Evolutionary conservation across 768 basidiomycete species (phyloP).

Genomic region (Naganishia randhawae): DNA sequence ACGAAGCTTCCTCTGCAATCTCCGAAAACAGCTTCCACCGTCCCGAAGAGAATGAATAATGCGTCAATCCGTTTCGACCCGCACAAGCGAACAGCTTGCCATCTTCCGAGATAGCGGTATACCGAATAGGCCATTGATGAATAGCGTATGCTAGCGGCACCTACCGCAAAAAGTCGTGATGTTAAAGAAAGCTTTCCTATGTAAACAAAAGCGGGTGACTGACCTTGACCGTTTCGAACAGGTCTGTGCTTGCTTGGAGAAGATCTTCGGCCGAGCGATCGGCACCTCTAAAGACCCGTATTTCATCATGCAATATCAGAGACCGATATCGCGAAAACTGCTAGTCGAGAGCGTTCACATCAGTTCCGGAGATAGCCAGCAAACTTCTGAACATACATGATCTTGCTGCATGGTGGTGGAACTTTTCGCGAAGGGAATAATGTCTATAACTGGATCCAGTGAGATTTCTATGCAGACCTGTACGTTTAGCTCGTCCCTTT

Average conservation of each 20-base stretch:
- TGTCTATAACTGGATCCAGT: slow-evolving; percentile 46
- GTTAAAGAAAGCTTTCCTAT: background rate
- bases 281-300: slow-evolving; percentile 87
- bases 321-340: slow-evolving; percentile 92
- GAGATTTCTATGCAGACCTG: slow-evolving; percentile 63
- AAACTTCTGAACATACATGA: slow-evolving; percentile 57
- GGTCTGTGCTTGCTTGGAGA: slow-evolving; percentile 94
- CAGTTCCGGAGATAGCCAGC: slow-evolving; percentile 8
- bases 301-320: slow-evolving; percentile 89
- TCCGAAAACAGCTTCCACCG: slow-evolving; percentile 87
- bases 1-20: slow-evolving; percentile 77
- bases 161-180: slow-evolving; percentile 53
- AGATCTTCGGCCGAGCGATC: slow-evolving; percentile 93
- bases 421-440: slow-evolving; percentile 86
- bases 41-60: slow-evolving; percentile 90
- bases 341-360: background rate
- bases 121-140: slow-evolving; percentile 88
- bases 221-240: slow-evolving; percentile 96
- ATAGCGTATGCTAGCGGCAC: slow-evolving; percentile 84
- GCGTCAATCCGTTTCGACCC: slow-evolving; percentile 80
- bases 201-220: slow-evolving; percentile 19
- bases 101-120: slow-evolving; percentile 83
- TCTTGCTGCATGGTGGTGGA: slow-evolving; percentile 86
- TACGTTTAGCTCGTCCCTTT: slow-evolving; percentile 51
- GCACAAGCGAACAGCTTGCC: slow-evolving; percentile 89